Evolutionary conservation across 23 red algal species (phyloP).

Genomic region (Gracilariopsis chorda): DNA sequence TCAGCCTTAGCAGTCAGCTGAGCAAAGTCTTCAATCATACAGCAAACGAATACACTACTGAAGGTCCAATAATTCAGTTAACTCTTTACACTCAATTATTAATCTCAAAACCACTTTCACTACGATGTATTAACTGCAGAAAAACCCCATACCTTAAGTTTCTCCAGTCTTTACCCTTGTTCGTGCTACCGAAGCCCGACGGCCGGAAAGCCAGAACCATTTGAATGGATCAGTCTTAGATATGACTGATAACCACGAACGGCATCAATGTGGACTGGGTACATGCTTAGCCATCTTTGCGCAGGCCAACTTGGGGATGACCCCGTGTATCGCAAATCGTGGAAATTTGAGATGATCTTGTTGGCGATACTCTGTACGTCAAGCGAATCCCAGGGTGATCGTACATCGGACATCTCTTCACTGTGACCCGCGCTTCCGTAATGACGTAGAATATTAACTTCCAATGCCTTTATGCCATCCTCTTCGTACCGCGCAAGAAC

Average conservation of each 20-base stretch:
- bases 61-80: no score
- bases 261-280: constrained; percentile 52
- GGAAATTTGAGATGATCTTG: constrained; percentile 44
- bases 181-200: neutral
- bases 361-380: constrained; percentile 30
- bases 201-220: neutral
- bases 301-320: constrained; percentile 43
- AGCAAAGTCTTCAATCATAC: no score
- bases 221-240: neutral
- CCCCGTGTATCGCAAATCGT: constrained; percentile 33
- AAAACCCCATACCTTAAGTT: no score
- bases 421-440: constrained; percentile 20
- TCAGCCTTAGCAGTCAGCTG: no score
- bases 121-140: neutral
- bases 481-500: constrained; percentile 31
- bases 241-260: constrained; percentile 33
- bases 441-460: constrained; percentile 51
- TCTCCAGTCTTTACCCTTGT: no score
- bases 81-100: no score
- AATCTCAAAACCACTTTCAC: neutral
- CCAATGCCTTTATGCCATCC: constrained; percentile 9
- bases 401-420: constrained; percentile 42
- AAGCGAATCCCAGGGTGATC: constrained; percentile 46
- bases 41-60: no score
- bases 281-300: constrained; percentile 28